Evolutionary conservation across 495 filamentous ascomycete species (phyloP).

Genomic region (Penicillium soppii): DNA sequence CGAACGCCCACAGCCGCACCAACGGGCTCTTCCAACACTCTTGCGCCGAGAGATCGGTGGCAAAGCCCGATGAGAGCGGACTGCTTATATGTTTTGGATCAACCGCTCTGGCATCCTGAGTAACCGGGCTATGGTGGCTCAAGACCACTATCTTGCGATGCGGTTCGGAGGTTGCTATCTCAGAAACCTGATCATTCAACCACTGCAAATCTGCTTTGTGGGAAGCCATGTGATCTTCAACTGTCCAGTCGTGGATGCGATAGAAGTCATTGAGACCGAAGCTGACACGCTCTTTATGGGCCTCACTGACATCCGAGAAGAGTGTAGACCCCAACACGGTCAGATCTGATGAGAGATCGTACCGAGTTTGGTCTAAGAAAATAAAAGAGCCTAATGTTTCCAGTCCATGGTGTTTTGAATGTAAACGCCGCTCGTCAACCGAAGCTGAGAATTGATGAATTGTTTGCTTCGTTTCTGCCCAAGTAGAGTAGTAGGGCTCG

Average conservation of each 20-base stretch:
- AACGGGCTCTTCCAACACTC: conserved; percentile 42
- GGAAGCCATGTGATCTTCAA: conserved; percentile 39
- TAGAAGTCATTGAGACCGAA: conserved; percentile 50
- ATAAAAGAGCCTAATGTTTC: conserved; percentile 19
- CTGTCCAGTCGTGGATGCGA: conserved; percentile 44
- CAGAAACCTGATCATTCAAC: conserved; percentile 48
- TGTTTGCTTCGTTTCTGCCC: conserved; percentile 27
- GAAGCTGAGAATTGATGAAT: conserved; percentile 21
- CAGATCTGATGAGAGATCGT: conserved; percentile 20
- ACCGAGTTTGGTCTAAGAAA: conserved; percentile 27
- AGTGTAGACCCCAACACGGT: conserved; percentile 43
- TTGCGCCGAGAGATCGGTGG: conserved; percentile 45
- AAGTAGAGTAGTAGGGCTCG: conserved; percentile 50
- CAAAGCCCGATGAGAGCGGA: conserved; percentile 39
- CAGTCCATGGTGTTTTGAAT: background rate
- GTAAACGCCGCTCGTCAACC: conserved; percentile 5
- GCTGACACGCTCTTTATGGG: conserved; percentile 23
- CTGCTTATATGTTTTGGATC: conserved; percentile 45
- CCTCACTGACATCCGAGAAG: conserved; percentile 20
- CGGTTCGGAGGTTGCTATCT: conserved; percentile 32
- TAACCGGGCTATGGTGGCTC: conserved; percentile 53
- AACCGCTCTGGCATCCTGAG: conserved; percentile 27
- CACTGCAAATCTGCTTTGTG: conserved; percentile 46
- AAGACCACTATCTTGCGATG: conserved; percentile 45
- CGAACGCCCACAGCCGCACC: conserved; percentile 56